These are phyloP conservation scores for Protoeuglena noctilucae DNA, from an alignment of 139 green algal genomes.

Conservation along the genomic window DNA sequence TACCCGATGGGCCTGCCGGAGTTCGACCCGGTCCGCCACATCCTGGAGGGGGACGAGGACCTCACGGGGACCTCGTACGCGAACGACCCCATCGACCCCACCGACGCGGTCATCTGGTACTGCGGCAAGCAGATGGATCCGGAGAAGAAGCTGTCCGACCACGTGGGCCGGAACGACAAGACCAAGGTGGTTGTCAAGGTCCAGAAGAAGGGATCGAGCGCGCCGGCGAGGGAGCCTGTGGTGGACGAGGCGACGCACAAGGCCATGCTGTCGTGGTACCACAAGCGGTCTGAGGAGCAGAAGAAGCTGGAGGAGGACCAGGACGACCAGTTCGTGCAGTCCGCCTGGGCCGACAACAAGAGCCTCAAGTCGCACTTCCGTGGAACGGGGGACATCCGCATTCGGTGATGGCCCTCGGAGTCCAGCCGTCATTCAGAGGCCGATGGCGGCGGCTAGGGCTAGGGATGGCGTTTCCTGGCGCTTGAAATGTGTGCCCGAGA, in stretches of 20 bases:
- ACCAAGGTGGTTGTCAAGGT: conserved; percentile 53
- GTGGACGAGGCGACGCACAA: conserved; percentile 69
- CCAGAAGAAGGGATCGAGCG: conserved; percentile 48
- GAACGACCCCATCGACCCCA: conserved; percentile 35
- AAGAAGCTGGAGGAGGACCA: conserved; percentile 52
- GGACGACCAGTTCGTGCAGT: conserved; percentile 49
- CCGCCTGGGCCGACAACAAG: conserved; percentile 48
- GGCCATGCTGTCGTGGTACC: conserved; percentile 67
- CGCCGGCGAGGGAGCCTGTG: conserved; percentile 33
- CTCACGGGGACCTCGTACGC: conserved; percentile 38
- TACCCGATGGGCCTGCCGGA: conserved; percentile 66
- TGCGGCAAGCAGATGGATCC: conserved; percentile 55
- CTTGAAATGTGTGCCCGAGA: too few species aligned
- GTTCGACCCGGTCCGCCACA: conserved; percentile 52
- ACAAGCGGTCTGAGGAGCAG: conserved; percentile 72
- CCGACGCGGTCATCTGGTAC: conserved; percentile 52
- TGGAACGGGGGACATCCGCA: conserved; percentile 31
- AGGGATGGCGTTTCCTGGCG: too few species aligned
- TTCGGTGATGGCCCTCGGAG: too few species aligned
- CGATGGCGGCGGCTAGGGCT: too few species aligned
- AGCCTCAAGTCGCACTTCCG: conserved; percentile 52
- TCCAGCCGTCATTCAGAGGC: too few species aligned
- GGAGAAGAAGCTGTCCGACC: conserved; percentile 48
- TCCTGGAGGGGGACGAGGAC: conserved; percentile 48
- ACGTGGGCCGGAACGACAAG: conserved; percentile 61